These are phyloP conservation scores for Gnaphalium uliginosum DNA, from an alignment of 129 eudicot species.

Conservation along the genomic window DNA sequence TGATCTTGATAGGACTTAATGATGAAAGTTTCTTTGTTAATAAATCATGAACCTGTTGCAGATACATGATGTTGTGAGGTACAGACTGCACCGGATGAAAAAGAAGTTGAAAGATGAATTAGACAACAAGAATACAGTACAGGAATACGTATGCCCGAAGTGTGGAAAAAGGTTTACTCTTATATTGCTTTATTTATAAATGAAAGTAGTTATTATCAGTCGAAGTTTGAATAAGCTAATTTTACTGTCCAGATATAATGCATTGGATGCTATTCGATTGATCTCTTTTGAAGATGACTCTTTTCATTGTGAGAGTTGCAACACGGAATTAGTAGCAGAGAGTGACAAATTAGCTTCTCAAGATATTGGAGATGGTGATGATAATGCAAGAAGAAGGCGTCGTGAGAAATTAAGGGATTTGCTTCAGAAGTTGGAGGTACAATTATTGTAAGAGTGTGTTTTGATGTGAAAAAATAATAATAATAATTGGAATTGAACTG, in stretches of 20 bases:
- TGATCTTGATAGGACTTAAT: background rate
- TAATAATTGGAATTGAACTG: background rate
- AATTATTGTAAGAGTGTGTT: background rate
- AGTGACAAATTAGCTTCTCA: constrained; percentile 81
- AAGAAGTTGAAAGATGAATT: constrained; percentile 74
- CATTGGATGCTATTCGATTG: constrained; percentile 87
- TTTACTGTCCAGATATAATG: constrained; percentile 63
- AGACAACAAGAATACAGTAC: constrained; percentile 84
- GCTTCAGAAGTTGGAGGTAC: constrained; percentile 85
- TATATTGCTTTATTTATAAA: constrained; percentile 2
- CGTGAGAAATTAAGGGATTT: constrained; percentile 69
- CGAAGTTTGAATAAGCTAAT: constrained; percentile 4
- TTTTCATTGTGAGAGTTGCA: constrained; percentile 91
- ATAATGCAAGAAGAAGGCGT: constrained; percentile 83
- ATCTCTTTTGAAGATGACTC: constrained; percentile 62
- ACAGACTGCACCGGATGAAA: constrained; percentile 91
- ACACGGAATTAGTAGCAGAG: constrained; percentile 88
- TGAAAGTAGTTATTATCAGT: constrained; percentile 7
- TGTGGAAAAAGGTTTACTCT: constrained; percentile 47
- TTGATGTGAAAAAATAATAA: too few species aligned
- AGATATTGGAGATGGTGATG: constrained; percentile 89
- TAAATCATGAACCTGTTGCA: constrained; percentile 34
- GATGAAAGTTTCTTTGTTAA: background rate
- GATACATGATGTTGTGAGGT: constrained; percentile 98
- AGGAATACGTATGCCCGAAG: constrained; percentile 89